Base-by-base conservation (phyloP, 140 eudicot species). In the Ambrosia hybrid region DNA sequence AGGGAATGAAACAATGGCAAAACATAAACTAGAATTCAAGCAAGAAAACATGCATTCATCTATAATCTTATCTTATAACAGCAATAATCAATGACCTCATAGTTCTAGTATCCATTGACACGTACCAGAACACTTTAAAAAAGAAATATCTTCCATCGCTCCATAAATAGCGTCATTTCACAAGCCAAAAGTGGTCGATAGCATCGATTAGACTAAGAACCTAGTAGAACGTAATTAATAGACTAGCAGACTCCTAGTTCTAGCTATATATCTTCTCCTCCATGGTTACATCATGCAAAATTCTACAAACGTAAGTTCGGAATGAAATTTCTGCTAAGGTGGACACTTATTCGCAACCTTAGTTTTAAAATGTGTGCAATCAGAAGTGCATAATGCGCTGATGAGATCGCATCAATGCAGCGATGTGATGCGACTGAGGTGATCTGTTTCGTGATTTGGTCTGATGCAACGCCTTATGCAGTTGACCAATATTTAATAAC, bases 381-480 rank as follows among this genome's bases (percentile, higher is more conserved):
- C 11, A 43, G 2, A 43, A 43, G 48, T 43, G 48, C 48, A 43
- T 6, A 43, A 43, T 7, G 26, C 26, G 26, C 26, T 21, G 26
- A 21, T 21, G 26, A 21, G 26, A 21, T 21, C 26, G 26, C 0
- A 21, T 21, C 34, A 30, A 30, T 30, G 34, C 34, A 30, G 34
- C 34, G 34, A 30, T 30, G 34, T 30, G 34, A 30, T 30, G 34
- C 34, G 34, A 30, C 34, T 30, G 34, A 30, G 34, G 2, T 30
- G 34, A 30, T 30, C 34, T 30, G 34, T 30, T 30, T 30, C 34
- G 34, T 30, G 34, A 30, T 30, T 30, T 30, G 34, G 34, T 30
- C 34, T 30, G 34, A 30, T 30, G 97, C 99, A 77, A 97, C 26
- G 26, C 26, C 26, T 21, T 21, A 21, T 21, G 26, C 26, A 21